Evolutionary conservation across 495 filamentous ascomycete species (phyloP).

Genomic region (Darksidea phi): DNA sequence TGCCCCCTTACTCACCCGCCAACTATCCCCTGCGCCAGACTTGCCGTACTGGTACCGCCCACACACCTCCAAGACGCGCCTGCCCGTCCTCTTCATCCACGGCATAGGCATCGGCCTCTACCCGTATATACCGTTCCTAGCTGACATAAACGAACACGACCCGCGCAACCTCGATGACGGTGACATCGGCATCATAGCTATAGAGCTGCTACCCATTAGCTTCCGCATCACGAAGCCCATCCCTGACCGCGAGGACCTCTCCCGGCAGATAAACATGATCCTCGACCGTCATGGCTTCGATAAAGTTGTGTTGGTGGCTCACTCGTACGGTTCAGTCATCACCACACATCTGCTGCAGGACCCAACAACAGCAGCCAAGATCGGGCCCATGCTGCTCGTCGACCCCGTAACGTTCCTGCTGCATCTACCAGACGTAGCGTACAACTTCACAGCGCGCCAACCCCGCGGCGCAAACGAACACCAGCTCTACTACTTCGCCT

Average conservation of each 20-base stretch:
- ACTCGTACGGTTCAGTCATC: conserved; percentile 54
- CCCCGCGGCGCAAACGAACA: conserved; percentile 60
- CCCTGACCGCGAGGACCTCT: conserved; percentile 49
- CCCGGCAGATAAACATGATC: conserved; percentile 53
- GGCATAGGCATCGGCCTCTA: conserved; percentile 70
- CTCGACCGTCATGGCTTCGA: conserved; percentile 54
- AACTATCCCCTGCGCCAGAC: conserved; percentile 49
- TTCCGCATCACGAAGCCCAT: conserved; percentile 57
- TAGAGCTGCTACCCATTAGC: conserved; percentile 64
- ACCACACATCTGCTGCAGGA: conserved; percentile 61
- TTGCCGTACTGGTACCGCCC: conserved; percentile 64
- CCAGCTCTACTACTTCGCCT: conserved; percentile 66
- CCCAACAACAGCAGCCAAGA: conserved; percentile 42
- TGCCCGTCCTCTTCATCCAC: conserved; percentile 65
- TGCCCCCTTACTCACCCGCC: conserved; percentile 45
- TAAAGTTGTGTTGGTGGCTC: conserved; percentile 54
- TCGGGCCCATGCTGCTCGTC: conserved; percentile 55
- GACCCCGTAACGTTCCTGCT: conserved; percentile 66
- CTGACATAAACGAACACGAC: conserved; percentile 45
- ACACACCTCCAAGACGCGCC: conserved; percentile 54
- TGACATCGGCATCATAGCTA: conserved; percentile 60
- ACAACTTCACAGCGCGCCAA: conserved; percentile 58
- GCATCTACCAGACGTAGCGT: conserved; percentile 67
- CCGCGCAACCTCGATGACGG: conserved; percentile 30
- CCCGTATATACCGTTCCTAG: conserved; percentile 59